phyloP scores from a whole-genome alignment of 768 basidiomycete species.

The Omphalotus guepiniiformis region DNA sequence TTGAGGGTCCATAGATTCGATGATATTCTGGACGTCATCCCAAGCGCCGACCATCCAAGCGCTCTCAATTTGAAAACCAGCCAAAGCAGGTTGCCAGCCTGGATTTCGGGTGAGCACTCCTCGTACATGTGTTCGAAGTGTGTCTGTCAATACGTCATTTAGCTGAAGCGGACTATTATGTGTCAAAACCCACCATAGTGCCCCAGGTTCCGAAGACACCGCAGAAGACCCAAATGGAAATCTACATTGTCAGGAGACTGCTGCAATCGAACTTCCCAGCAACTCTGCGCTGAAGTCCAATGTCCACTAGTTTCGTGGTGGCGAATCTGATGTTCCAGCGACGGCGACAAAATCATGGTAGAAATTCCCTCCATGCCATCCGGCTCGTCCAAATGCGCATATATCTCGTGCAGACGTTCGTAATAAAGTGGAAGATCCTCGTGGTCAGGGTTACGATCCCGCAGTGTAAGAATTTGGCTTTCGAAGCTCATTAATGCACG shows the following conservation, averaged over 20 bases:
- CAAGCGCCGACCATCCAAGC: constrained; percentile 97
- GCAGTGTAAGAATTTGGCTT: constrained; percentile 62
- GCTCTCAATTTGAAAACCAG: constrained; percentile 87
- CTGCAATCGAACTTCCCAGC: constrained; percentile 95
- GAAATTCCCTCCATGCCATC: constrained; percentile 99
- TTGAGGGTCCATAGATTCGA: constrained; percentile 43
- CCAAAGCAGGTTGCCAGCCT: constrained; percentile 73
- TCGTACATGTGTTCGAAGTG: constrained; percentile 88
- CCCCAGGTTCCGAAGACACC: constrained; percentile 90
- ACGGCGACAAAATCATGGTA: constrained; percentile 80
- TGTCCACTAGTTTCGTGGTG: constrained; percentile 95
- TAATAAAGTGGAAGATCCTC: constrained; percentile 66
- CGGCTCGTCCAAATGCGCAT: constrained; percentile 93
- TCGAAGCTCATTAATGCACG: constrained; percentile 95
- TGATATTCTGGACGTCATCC: constrained; percentile 69
- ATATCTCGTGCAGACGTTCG: constrained; percentile 92
- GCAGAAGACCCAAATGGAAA: constrained; percentile 83
- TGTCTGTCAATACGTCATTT: constrained; percentile 51
- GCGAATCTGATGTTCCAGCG: constrained; percentile 92
- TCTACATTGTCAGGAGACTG: constrained; percentile 85
- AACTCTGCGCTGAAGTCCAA: constrained; percentile 99
- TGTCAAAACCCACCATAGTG: constrained; percentile 78
- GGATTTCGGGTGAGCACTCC: constrained; percentile 86
- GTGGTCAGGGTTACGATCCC: constrained; percentile 34
- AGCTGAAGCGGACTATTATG: neutral